Base-by-base conservation (phyloP, 768 basidiomycete species). In the Piloderma croceum region DNA sequence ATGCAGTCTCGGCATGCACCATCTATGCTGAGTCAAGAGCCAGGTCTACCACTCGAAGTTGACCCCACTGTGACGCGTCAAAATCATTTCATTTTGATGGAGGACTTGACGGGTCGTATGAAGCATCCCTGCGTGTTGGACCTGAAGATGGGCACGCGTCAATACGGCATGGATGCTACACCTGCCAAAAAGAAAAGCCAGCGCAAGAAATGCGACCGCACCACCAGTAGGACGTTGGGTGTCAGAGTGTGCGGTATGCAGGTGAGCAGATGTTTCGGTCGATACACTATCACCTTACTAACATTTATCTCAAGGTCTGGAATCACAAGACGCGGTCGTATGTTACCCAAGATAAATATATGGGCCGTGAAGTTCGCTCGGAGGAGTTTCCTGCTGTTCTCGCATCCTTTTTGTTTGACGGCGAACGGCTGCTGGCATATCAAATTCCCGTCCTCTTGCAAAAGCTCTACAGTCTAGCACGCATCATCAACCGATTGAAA, bases 81-180 rank as follows among this genome's bases (percentile, higher is more conserved):
- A 62, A 92, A 96, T 56, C 87, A 97, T 59, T 99, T 98, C 57
- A 96, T 99, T 52, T 75, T 98, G 51, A 96, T 99, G 92, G 96
- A 99, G 63, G 96, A 99, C 56, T 69, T 99, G 35, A 99, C 96
- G 3, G 96, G 96, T 19, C 71, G 86, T 24, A 62, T 96, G 55
- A 93, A 87, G 62, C 77, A 76, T 36, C 89, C 96, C 7, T 99
- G 96, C 55, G 94, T 99, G 31, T 77, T 98, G 54, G 96, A 99
- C 62, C 69, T 99, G 52, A 99, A 99, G 71, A 98, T 98, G 96
- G 96, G 96, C n/a, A 97, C 93, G 22, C 73, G 96, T 24, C 96
- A 99, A 65, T 97, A 98, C 62, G 96, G 96, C 15, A 87, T 94
- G 68, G 90, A 96, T 51, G 96, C 96, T 19, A 86, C 84, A 7